Conservation (phyloP, 129 eudicot species). For the Lactuca sativa region DNA sequence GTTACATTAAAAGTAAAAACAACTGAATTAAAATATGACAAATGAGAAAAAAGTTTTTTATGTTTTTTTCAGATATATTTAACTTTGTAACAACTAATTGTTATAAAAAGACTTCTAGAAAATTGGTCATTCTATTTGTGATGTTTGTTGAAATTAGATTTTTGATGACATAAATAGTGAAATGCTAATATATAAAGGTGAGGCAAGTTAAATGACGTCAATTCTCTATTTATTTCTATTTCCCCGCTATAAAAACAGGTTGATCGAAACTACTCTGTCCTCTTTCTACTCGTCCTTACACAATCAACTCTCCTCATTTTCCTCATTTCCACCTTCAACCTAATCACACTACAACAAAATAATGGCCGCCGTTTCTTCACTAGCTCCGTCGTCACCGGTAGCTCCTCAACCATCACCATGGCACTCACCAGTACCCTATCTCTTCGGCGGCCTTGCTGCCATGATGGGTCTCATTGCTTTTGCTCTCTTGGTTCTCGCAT, state of each 20-base stretch:
- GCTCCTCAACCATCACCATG: conserved; percentile 52
- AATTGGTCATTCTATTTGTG: neutral
- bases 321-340: neutral
- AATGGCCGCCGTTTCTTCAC: conserved; percentile 17
- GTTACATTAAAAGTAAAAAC: too few species aligned
- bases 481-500: conserved; percentile 67
- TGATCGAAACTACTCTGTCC: neutral
- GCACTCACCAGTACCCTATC: conserved; percentile 83
- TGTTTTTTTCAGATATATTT: too few species aligned
- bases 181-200: too few species aligned
- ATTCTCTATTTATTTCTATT: neutral
- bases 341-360: neutral
- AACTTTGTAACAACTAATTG: neutral
- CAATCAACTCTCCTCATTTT: conserved; percentile 9
- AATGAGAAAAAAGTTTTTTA: too few species aligned
- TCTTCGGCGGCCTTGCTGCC: conserved; percentile 85
- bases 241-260: neutral
- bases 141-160: too few species aligned
- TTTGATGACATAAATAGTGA: too few species aligned
- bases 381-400: conserved; percentile 26
- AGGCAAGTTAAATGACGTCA: too few species aligned
- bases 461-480: conserved; percentile 76
- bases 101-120: neutral
- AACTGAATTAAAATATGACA: too few species aligned
- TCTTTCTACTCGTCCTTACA: conserved; percentile 1